phyloP scores from a whole-genome alignment of 495 filamentous ascomycete genomes.

The Diplogelasinospora grovesii region DNA sequence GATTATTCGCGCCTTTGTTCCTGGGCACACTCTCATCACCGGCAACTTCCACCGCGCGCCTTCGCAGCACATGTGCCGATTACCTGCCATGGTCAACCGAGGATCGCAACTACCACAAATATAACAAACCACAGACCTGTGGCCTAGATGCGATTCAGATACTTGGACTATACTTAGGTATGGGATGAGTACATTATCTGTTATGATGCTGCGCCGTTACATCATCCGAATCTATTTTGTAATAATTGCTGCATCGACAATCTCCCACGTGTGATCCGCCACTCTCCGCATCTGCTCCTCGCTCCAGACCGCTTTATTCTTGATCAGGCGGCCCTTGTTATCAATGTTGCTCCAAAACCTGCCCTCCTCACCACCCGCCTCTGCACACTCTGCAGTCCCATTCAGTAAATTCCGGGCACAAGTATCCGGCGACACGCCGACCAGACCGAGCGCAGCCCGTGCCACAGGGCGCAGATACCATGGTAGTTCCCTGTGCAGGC shows the following conservation, averaged over 20 bases:
- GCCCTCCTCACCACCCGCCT: conserved; percentile 2
- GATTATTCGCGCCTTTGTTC: too few species aligned
- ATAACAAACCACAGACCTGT: too few species aligned
- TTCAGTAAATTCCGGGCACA: conserved; percentile 14
- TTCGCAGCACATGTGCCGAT: too few species aligned
- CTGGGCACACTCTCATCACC: too few species aligned
- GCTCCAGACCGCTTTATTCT: conserved; percentile 12
- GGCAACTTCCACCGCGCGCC: too few species aligned
- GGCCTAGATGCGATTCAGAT: too few species aligned
- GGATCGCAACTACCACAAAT: too few species aligned
- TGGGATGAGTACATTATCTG: too few species aligned
- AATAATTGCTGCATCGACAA: conserved; percentile 9
- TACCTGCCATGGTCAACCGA: too few species aligned
- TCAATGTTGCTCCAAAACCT: conserved; percentile 19
- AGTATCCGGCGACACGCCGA: conserved; percentile 9
- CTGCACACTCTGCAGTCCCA: conserved; percentile 2
- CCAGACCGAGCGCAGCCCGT: background rate
- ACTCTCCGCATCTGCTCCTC: conserved; percentile 11
- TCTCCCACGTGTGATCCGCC: conserved; percentile 10
- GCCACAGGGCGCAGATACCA: conserved; percentile 7
- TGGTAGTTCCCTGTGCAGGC: conserved; percentile 5
- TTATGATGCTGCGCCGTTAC: too few species aligned
- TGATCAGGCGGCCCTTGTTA: conserved; percentile 11
- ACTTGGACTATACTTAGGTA: too few species aligned
- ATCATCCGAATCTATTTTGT: too few species aligned